Evolutionary conservation across 192 early-diverging fungal genomes (phyloP).

Genomic region (Thoreauomyces humboldtii): DNA sequence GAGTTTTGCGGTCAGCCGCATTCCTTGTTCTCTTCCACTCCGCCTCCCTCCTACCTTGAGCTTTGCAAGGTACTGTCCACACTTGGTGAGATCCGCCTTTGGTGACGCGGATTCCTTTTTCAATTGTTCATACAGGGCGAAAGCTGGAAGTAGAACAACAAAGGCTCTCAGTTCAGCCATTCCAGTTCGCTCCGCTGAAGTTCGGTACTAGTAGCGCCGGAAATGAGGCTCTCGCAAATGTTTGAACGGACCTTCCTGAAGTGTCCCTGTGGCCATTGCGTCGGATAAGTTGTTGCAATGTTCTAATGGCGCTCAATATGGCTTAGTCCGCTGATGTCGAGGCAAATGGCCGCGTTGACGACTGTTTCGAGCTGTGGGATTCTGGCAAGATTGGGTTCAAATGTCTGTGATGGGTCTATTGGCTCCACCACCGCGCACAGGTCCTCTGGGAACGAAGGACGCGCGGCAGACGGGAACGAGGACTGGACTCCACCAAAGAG

Average conservation of each 20-base stretch:
- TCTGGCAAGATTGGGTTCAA: no score
- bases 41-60: slow-evolving; percentile 59
- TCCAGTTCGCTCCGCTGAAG: background rate
- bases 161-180: background rate
- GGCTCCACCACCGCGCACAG: no score
- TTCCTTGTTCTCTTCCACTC: background rate
- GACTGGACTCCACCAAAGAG: no score
- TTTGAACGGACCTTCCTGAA: slow-evolving; percentile 9
- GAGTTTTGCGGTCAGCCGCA: background rate
- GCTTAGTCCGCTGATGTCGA: no score
- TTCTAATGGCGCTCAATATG: no score
- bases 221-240: background rate
- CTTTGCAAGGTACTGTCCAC: slow-evolving; percentile 59
- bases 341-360: no score
- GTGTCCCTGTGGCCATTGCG: slow-evolving; percentile 8
- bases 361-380: no score
- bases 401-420: no score
- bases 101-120: slow-evolving; percentile 67
- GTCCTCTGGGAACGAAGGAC: no score
- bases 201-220: background rate
- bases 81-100: slow-evolving; percentile 67
- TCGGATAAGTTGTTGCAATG: background rate
- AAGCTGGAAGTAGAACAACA: slow-evolving; percentile 3
- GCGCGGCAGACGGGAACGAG: no score
- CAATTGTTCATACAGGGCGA: slow-evolving; percentile 38